Evolutionary conservation across 805 yeast genomes (phyloP), one percentile per base, ranked within the genome.

Genomic region (Wickerhamomyces silvicola): DNA sequence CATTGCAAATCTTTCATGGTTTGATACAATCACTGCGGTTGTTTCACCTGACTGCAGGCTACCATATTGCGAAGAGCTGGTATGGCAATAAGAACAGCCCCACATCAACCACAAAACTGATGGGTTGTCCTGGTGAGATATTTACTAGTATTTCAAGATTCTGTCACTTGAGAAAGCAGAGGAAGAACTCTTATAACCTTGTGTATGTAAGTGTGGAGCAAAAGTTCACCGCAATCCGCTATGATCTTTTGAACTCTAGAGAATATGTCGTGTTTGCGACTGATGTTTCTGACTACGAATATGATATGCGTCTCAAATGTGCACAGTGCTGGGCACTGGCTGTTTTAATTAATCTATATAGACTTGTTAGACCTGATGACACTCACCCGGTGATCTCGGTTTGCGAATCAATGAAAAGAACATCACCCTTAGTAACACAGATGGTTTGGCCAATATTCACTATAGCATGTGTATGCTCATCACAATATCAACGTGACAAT

Each of bases 381-480:
- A 33, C 41, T 1, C 49, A 41, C 15, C 36, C 41, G 43, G 74
- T 74, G 42, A 63, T 72, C 5, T 54, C 59, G 10, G 62, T 64
- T 8, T 72, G 73, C 42, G 57, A 60, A 1, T 53, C 70, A 0
- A 56, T 74, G 64, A 64, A 68, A 12, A 50, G 67, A 2, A 45
- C 48, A 5, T 62, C 72, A 2, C 75, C 78, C 1, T 51, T 65
- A 13, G 67, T 70, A 5, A 72, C 78, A 5, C 80, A 74, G 43
- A 74, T 74, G 79, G 78, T 74, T 5, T 74, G 79, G 79, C 80
- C 80, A 0, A 57, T 73, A 3, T 71, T 68, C 44, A 68, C 68
- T 11, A 56, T 74, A 24, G 72, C 68, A 5, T 57, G 75, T 30
- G 65, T 64, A 36, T 64, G 73, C 32, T 43, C 45, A 10, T 53